Percentiles rank a stretch among this genome's conserved stretches.
These are phyloP conservation scores for Galeopsis tetrahit DNA, from an alignment of 257 asterid genomes.

Conservation along the genomic window DNA sequence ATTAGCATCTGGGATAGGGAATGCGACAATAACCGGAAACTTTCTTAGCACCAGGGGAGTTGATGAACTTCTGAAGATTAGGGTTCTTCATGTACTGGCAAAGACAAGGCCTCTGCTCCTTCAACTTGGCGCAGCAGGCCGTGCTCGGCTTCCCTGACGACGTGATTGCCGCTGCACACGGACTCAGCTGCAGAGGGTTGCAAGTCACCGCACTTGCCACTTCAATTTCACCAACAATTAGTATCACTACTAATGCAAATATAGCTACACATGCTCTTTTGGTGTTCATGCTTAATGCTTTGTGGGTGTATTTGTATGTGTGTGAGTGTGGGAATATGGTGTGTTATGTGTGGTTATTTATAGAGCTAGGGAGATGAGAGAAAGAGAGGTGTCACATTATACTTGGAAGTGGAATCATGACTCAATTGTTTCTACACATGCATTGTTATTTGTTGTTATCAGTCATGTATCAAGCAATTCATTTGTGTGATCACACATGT, in stretches of 20 bases:
- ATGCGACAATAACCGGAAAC: constrained; percentile 64
- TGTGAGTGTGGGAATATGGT: background rate
- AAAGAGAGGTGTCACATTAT: background rate
- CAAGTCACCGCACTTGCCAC: constrained; percentile 56
- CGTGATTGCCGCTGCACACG: constrained; percentile 72
- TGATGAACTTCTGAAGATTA: constrained; percentile 66
- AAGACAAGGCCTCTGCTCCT: constrained; percentile 80
- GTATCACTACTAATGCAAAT: constrained; percentile 36
- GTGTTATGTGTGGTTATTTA: constrained; percentile 39
- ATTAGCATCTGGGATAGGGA: constrained; percentile 68
- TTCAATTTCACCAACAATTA: constrained; percentile 44
- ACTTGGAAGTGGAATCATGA: constrained; percentile 39
- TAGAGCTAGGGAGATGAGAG: constrained; percentile 32
- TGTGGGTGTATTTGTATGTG: background rate
- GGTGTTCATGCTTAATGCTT: constrained; percentile 33
- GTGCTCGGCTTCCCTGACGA: constrained; percentile 56
- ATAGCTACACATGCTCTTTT: constrained; percentile 39
- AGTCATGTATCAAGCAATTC: background rate
- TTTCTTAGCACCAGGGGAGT: constrained; percentile 78
- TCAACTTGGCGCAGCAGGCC: constrained; percentile 65
- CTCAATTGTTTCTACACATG: constrained; percentile 34
- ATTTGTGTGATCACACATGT: constrained; percentile 10
- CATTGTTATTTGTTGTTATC: constrained; percentile 3
- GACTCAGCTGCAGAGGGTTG: constrained; percentile 75
- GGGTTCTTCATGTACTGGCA: constrained; percentile 79